Evolutionary conservation across 768 basidiomycete species (phyloP), one percentile per base, ranked within the genome.

Genomic region (Calocera viscosa): DNA sequence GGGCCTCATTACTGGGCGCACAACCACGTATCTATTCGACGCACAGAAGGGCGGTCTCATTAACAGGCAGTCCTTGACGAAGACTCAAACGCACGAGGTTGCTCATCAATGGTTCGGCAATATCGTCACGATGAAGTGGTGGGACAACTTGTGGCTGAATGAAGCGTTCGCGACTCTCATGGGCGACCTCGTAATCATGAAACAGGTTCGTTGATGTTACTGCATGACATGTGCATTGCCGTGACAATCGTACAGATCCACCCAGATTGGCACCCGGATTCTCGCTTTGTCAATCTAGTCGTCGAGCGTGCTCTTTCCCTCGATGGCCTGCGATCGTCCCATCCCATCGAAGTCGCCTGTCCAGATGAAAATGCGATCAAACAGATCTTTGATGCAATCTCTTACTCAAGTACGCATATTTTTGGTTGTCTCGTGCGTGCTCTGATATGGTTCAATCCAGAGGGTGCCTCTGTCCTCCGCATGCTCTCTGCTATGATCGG

Each of bases 101-200:
- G 87, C 88, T 10, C 88, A 70, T 64, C 69, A 70, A 43, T 80
- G 90, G 91, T 95, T 94, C 71, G 94, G 93, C 28, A 87, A 95
- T 74, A 89, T 96, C 71, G 88, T 90, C 5, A 95, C 92, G 0
- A 94, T 94, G 92, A 84, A 84, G 72, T 92, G 91, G 90, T 93
- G 90, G 90, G 85, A 89, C 69, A 86, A 89, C 74, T 80, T 91
- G 63, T 75, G 68, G 69, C 65, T 72, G n/a, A 72, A 72, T 22
- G 65, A 41, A 85, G 88, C 91, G n/a, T 91, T 93, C 74, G 90
- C 91, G 2, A 91, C 90, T 1, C 75, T 93, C 78, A 87, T 91
- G 90, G 93, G 93, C 70, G 91, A 93, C 79, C 85, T 94, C 38
- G 87, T 94, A 68, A 81, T 94, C 67, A 76, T 87, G 67, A 60